phyloP scores from a whole-genome alignment of 345 rosid genomes.

The Murraya koenigii region DNA sequence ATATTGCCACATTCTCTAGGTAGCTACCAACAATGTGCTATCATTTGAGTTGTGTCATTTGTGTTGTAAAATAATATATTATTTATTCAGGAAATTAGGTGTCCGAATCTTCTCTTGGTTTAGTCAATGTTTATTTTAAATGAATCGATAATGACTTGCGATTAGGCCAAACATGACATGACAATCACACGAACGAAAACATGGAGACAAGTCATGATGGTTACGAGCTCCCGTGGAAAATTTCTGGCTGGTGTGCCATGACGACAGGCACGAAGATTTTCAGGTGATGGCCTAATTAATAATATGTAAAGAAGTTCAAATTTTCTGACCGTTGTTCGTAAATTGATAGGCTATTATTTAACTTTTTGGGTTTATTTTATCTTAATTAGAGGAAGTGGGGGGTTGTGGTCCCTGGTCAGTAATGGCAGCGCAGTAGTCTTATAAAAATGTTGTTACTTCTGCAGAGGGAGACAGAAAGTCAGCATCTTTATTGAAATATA shows the following conservation, averaged over 20 bases:
- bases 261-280: neutral
- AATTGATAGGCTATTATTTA: neutral
- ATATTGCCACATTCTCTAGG: neutral
- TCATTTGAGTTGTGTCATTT: neutral
- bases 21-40: neutral
- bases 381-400: neutral
- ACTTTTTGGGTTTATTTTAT: neutral
- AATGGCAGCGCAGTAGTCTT: neutral
- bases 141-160: neutral
- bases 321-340: neutral
- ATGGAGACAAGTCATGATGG: constrained; percentile 8
- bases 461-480: neutral
- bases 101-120: neutral
- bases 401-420: neutral
- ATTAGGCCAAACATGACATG: neutral
- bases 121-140: neutral
- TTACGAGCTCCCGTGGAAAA: neutral
- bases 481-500: neutral
- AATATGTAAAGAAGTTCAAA: no score
- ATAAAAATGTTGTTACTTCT: neutral
- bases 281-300: neutral
- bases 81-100: neutral
- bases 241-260: neutral
- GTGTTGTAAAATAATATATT: neutral
- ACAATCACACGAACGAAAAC: neutral